A percentile compares a stretch with the other conserved stretches of the same genome.
Evolutionary conservation across 2,329 filamentous ascomycete genomes (phyloP).

Genomic region (Botryotinia globosa): DNA sequence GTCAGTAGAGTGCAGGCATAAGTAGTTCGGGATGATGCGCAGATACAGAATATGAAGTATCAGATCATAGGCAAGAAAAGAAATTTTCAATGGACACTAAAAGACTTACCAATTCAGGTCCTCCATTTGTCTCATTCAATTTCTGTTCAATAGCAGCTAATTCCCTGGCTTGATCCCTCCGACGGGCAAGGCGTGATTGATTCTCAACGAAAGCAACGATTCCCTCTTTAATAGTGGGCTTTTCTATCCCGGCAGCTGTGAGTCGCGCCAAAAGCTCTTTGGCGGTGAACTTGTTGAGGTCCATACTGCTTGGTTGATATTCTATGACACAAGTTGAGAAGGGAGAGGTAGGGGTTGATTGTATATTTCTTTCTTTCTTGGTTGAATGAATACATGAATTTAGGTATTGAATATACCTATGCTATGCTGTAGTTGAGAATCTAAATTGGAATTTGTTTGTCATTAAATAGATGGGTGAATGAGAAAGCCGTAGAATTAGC

Average conservation of each 20-base stretch:
- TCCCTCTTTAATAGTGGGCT: not conserved
- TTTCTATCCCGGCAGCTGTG: not conserved
- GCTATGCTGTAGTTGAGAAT: not conserved
- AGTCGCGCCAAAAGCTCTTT: not conserved
- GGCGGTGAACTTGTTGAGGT: not conserved
- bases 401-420: not conserved
- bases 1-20: not conserved
- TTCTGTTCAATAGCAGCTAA: not conserved
- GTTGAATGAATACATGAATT: not conserved
- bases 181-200: too few relatives aligned
- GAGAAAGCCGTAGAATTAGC: not conserved
- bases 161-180: not conserved
- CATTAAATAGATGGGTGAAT: not conserved
- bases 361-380: not conserved
- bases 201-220: not conserved
- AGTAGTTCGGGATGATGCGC: not conserved
- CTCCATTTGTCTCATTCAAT: not conserved
- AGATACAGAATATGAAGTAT: not conserved
- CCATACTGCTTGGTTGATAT: not conserved
- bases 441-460: not conserved
- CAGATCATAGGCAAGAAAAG: not conserved
- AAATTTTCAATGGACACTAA: not conserved
- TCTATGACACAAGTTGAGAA: too few relatives aligned
- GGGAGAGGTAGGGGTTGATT: fast-evolving
- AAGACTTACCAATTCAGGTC: not conserved